Evolutionary conservation across 495 filamentous ascomycete genomes (phyloP), one percentile per base, ranked within the genome.

Genomic region (Tuber borchii): DNA sequence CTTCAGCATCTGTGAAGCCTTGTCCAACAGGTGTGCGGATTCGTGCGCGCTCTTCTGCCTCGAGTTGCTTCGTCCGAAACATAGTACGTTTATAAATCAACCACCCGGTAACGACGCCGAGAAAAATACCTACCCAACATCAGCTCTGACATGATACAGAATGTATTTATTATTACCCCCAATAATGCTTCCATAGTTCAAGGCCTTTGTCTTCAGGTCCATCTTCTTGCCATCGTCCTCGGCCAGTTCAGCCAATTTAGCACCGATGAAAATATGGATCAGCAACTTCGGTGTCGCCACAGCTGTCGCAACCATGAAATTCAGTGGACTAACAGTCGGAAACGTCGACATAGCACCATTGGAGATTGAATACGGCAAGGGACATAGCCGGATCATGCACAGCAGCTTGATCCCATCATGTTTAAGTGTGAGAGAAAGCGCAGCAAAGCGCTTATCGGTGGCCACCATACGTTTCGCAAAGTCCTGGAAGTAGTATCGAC

Each of bases 311-410:
- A 92, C 80, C 44, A 89, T 91, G 83, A 96, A 98, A 78, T 87
- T 88, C 83, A 88, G 84, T 22, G 91, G 90, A 71, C 90, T 87
- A 10, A 99, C 92, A 10, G 93, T 97, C 2, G 93, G 93, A 78
- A 99, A 94, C 2, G 95, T 97, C 31, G 93, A 93, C 42, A 99
- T 89, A 37, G 95, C 97, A 31, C 94, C 95, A 81, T 99, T 99
- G 80, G 92, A 94, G 74, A 97, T 86, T 37, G 92, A 95, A 83
- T 97, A 99, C n/a, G 95, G 95, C 76, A 98, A 84, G 37, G 95
- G 95, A 76, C 95, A 97, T 48, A 98, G 86, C 43, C 95, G 87
- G 74, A 99, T 97, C 92, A 97, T 97, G 79, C 91, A 90, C 44
- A 99, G 87, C 26, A 98, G 87, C 77, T 93, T 93, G 56, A 99